Evolutionary conservation across 202 grass and related monocot species (phyloP), one percentile per base, ranked within the genome.

Genomic region (Elaeis oleifera): DNA sequence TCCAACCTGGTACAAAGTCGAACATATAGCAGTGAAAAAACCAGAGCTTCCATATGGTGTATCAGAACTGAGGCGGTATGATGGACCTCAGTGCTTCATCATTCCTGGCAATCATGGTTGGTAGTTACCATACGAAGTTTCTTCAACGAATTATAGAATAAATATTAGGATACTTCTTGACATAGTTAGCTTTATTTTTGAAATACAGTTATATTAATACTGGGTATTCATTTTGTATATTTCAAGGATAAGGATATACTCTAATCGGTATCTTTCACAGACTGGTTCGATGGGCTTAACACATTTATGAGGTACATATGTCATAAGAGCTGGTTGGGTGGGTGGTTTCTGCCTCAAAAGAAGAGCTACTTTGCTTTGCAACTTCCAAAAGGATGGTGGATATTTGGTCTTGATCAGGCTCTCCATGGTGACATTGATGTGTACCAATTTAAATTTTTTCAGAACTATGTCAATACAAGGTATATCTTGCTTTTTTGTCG

Each of bases 231-330:
- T 25, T 58, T 19, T 29, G 5, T 21, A 5, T 14, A 29, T 26
- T 29, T 28, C 1, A 7, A 16, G 18, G 21, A 16, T 49, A 64
- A 23, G 39, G 19, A 65, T 51, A 23, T 63, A 59, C 71, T 31
- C 58, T 50, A 20, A 18, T 32, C 64, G 49, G 66, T 15, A 29
- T 24, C 23, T 72, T 80, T 16, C 60, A 78, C 69, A 90, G 90
- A 95, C 72, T 95, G 90, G 90, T 95, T 95, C 61, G 90, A 95
- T 77, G 90, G 90, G 17, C 79, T 95, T 36, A 29, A 95, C 71
- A 88, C 90, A 51, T 95, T 95, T 69, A 95, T 95, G 86, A 84
- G 90, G 69, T 90, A 95, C 62, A 72, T 96, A 75, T 96, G 86
- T 64, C 86, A 96, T 61, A 96, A 90, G 72, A 96, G 69, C 60